phyloP scores from a whole-genome alignment of 148 eudicot species.

The Pharnaceum exiguum region DNA sequence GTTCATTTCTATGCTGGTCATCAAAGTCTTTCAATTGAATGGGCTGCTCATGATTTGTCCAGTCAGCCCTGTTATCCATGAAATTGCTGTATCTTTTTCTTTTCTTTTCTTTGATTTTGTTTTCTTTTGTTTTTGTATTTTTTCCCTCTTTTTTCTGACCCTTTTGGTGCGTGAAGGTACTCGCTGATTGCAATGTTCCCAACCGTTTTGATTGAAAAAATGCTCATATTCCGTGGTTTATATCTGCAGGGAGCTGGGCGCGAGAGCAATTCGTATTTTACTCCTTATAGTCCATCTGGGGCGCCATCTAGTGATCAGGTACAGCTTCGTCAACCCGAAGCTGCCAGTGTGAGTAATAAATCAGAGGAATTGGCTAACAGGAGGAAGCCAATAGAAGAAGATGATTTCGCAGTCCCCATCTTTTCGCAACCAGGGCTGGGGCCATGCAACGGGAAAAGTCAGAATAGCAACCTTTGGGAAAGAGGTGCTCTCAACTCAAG shows the following conservation, averaged over 20 bases:
- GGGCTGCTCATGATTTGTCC: background rate
- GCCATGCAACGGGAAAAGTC: conserved; percentile 20
- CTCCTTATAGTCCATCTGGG: conserved; percentile 31
- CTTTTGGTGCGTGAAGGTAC: background rate
- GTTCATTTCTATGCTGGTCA: background rate
- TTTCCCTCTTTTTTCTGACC: background rate
- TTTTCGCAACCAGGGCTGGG: conserved; percentile 41
- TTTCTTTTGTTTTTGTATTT: background rate
- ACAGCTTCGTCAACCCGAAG: conserved; percentile 32
- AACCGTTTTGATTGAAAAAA: background rate
- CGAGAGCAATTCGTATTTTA: conserved; percentile 39
- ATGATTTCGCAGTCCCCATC: conserved; percentile 77
- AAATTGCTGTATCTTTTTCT: background rate
- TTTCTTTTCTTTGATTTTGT: background rate
- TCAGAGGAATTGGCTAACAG: conserved; percentile 22
- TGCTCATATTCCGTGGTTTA: background rate
- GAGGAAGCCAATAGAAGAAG: conserved; percentile 49
- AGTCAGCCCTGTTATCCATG: background rate
- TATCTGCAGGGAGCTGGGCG: conserved; percentile 44
- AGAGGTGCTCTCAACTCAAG: conserved; percentile 14
- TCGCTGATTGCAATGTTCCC: background rate
- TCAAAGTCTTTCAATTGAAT: conserved; percentile 5
- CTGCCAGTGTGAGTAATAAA: conserved; percentile 24
- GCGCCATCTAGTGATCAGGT: conserved; percentile 32
- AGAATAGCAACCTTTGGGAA: conserved; percentile 19